Evolutionary conservation across 73 alveolate genomes (phyloP).

Genomic region (Paramecium tetraurelia): DNA sequence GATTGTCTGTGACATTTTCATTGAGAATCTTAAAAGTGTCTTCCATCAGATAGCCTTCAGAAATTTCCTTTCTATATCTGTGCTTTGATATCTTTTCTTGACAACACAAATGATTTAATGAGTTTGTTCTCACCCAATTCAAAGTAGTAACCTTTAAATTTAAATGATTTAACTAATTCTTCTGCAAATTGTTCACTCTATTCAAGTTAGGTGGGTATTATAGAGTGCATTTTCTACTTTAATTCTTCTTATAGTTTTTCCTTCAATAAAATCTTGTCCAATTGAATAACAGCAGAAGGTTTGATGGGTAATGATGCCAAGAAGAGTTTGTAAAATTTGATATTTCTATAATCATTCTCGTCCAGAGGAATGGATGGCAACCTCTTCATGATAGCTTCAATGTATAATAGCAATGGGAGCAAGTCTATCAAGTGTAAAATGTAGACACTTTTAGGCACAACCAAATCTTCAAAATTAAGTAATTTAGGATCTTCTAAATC

Average conservation of each 20-base stretch:
- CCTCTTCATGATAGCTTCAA: not conserved
- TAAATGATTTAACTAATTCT: slow-evolving; percentile 14
- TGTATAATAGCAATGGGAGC: not conserved
- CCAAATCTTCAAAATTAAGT: slow-evolving; percentile 8
- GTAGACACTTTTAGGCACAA: slow-evolving; percentile 16
- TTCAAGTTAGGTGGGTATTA: not conserved
- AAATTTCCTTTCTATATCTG: not conserved
- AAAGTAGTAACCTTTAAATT: not conserved
- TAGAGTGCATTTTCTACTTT: not conserved
- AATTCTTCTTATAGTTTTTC: slow-evolving; percentile 11
- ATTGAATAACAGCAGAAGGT: slow-evolving; percentile 8
- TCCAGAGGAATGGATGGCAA: not conserved
- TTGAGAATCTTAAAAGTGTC: not conserved
- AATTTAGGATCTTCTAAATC: not conserved
- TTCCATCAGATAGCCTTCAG: not conserved
- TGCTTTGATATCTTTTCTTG: not conserved
- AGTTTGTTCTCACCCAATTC: slow-evolving; percentile 12
- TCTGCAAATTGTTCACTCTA: not conserved
- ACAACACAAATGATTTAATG: not conserved
- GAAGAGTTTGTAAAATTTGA: slow-evolving; percentile 21
- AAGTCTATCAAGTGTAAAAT: slow-evolving; percentile 11
- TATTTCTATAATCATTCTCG: not conserved
- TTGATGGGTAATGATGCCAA: slow-evolving; percentile 21
- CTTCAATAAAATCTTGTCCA: not conserved
- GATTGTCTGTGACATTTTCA: not conserved